Evolutionary conservation across 768 basidiomycete species (phyloP), one percentile per base, ranked within the genome.

Genomic region (Suillus discolor): DNA sequence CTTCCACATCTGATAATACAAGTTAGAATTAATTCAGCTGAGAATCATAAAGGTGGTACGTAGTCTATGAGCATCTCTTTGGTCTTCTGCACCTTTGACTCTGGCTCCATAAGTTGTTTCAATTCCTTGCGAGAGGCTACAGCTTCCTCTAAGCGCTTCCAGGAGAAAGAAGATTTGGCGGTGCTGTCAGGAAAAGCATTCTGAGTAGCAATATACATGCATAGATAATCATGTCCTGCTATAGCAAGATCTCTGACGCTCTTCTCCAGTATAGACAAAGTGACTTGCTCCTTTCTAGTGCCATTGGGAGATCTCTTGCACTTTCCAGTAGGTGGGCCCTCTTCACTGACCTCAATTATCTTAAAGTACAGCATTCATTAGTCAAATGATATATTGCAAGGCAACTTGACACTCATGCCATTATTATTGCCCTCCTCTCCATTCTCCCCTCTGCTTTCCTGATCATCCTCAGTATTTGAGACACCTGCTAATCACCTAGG

Each of bases 41-140:
- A 47, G n/a, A 47, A 47, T 12, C n/a, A 47, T 23, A 47, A 12
- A 47, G 45, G 45, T 23, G 11, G 45, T 47, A 47, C 4, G 4
- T 47, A 47, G 45, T 47, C 45, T 47, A 47, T 47, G 45, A 47
- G 45, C 45, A 47, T 47, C n/a, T n/a, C 45, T 47, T n/a, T 47
- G 45, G 9, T n/a, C 45, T 47, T 47, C n/a, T 12, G 9, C 45
- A 47, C 45, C n/a, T 23, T 47, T 6, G n/a, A 47, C 45, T 23
- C n/a, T 47, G 11, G n/a, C 45, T 47, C 11, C n/a, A 47, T 47
- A 47, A 23, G 45, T 47, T 47, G n/a, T 47, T 47, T 47, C 5
- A 23, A 12, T 47, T 47, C 45, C 45, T 47, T 47, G 45, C n/a
- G 4, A 12, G 45, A 47, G 23, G 45, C 45, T 47, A 47, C 11